Evolutionary conservation across 805 yeast genomes (phyloP).

Genomic region (Monosporozyma aquatica): DNA sequence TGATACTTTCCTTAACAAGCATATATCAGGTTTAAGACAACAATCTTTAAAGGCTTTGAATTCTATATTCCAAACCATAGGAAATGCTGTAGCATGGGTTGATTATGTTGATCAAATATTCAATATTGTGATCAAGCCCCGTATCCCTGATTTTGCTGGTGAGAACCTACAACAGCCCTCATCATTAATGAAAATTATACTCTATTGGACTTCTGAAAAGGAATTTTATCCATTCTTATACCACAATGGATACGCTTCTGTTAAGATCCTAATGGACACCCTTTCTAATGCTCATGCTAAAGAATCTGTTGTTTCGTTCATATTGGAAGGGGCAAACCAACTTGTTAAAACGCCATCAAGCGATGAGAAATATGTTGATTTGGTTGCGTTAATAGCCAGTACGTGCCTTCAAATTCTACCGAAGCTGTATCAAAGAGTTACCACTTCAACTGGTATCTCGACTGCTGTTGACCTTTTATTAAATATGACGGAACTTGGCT

Average conservation of each 20-base stretch:
- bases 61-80: constrained; percentile 45
- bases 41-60: constrained; percentile 57
- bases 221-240: constrained; percentile 44
- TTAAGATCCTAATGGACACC: constrained; percentile 45
- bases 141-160: constrained; percentile 55
- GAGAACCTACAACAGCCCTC: constrained; percentile 84
- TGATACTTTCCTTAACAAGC: constrained; percentile 30
- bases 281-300: constrained; percentile 51
- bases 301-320: constrained; percentile 49
- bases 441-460: constrained; percentile 39
- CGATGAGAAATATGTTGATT: constrained; percentile 37
- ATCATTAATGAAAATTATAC: constrained; percentile 56
- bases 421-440: constrained; percentile 33
- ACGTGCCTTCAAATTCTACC: constrained; percentile 46
- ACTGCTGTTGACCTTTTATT: constrained; percentile 43
- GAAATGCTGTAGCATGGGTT: constrained; percentile 48
- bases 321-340: constrained; percentile 45
- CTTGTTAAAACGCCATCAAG: constrained; percentile 37
- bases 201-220: constrained; percentile 44
- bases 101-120: constrained; percentile 43
- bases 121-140: constrained; percentile 47
- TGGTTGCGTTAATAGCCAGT: constrained; percentile 52
- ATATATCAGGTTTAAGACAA: constrained; percentile 54
- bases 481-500: constrained; percentile 48
- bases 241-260: constrained; percentile 47